Evolutionary conservation across 441 rosid genomes (phyloP).

Genomic region (Populus hybrid): DNA sequence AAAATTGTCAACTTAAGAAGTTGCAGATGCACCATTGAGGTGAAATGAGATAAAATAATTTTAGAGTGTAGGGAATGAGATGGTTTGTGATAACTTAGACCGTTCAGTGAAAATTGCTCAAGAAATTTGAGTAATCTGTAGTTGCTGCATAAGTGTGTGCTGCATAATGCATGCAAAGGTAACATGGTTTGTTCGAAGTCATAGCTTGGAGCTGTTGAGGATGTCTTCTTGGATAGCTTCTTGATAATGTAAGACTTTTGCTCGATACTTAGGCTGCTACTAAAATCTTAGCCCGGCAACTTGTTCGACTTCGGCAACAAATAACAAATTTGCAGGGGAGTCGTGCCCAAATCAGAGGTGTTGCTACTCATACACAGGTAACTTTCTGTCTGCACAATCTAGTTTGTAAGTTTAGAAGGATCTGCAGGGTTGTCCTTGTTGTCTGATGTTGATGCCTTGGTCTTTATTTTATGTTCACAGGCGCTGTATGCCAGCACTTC

Average conservation of each 20-base stretch:
- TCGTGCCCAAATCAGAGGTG: slow-evolving; percentile 95
- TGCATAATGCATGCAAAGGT: background rate
- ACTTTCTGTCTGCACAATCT: slow-evolving; percentile 5
- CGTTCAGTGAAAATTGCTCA: background rate
- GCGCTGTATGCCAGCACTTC: slow-evolving; percentile 94
- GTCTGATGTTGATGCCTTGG: background rate
- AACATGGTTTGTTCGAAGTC: background rate
- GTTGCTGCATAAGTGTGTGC: background rate
- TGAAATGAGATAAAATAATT: background rate
- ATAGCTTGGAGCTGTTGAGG: background rate
- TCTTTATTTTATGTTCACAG: slow-evolving; percentile 28
- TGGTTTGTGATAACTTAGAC: background rate
- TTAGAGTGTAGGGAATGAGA: background rate
- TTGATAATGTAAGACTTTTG: background rate
- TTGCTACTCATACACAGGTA: slow-evolving; percentile 95
- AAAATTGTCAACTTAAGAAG: background rate
- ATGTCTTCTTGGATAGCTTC: background rate
- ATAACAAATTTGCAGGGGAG: slow-evolving; percentile 95
- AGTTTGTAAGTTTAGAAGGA: background rate
- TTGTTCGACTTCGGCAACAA: slow-evolving; percentile 88
- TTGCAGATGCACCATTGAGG: background rate
- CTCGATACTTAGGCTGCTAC: slow-evolving; percentile 67
- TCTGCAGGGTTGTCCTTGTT: background rate
- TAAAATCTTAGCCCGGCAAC: slow-evolving; percentile 87
- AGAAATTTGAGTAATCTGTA: background rate